Conservation (phyloP, 176 grass and related monocot species). For the Dactylis glomerata region DNA sequence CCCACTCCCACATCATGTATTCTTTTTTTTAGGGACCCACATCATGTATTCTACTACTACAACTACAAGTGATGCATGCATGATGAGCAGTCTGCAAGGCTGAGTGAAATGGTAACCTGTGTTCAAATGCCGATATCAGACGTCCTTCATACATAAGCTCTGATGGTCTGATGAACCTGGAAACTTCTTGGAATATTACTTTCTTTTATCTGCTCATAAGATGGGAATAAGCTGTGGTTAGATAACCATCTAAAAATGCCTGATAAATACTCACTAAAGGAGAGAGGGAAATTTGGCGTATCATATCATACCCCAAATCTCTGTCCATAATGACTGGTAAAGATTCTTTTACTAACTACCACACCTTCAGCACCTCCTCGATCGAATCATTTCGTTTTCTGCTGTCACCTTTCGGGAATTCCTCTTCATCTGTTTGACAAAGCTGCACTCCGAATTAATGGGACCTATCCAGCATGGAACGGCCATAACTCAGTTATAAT, state of each 20-base stretch:
- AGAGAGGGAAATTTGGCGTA: not conserved
- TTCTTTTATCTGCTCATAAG: not conserved
- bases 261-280: not conserved
- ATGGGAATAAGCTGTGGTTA: not conserved
- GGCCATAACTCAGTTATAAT: not conserved
- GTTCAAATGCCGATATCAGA: not conserved
- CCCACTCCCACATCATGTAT: not conserved
- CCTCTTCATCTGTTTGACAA: conserved; percentile 23
- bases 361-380: not conserved
- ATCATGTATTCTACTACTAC: not conserved
- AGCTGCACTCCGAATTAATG: conserved; percentile 20
- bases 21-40: no score
- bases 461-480: conserved; percentile 16
- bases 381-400: conserved; percentile 32
- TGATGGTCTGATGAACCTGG: not conserved
- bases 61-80: not conserved
- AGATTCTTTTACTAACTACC: conserved; percentile 7
- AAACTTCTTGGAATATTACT: not conserved
- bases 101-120: not conserved
- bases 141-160: not conserved
- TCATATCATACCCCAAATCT: conserved; percentile 29
- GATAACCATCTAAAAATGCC: not conserved
- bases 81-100: not conserved
- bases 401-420: conserved; percentile 16
- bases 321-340: not conserved